Evolutionary conservation across 2,329 filamentous ascomycete species (phyloP).

Genomic region (Botrytis fragariae): DNA sequence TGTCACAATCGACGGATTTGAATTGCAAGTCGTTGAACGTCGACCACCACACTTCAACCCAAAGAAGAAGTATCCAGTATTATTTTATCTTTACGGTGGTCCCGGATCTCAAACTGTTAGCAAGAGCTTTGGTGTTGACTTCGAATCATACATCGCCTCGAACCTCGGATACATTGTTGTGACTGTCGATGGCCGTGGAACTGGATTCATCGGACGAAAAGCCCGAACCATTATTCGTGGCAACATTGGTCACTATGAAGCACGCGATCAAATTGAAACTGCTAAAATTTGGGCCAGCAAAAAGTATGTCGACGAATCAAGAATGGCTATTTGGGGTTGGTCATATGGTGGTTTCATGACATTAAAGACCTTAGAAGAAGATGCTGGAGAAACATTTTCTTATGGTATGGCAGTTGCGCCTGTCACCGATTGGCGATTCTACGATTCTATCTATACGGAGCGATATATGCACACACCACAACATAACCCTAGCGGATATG

Average conservation of each 20-base stretch:
- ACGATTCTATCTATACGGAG: conserved; percentile 92
- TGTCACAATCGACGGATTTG: conserved; percentile 77
- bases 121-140: conserved; percentile 80
- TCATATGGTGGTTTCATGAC: conserved; percentile 95
- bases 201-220: conserved; percentile 83
- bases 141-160: conserved; percentile 84
- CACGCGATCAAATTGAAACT: conserved; percentile 85
- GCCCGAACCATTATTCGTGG: conserved; percentile 79
- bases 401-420: conserved; percentile 98
- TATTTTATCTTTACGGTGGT: conserved; percentile 93
- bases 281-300: conserved; percentile 81
- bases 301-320: conserved; percentile 75
- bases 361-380: conserved; percentile 88
- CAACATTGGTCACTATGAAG: conserved; percentile 81
- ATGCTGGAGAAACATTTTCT: conserved; percentile 84
- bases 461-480: conserved; percentile 96
- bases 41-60: conserved; percentile 85
- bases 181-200: conserved; percentile 90
- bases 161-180: conserved; percentile 89
- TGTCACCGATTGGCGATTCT: conserved; percentile 97
- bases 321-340: conserved; percentile 97
- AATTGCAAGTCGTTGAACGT: conserved; percentile 74
- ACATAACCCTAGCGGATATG: conserved; percentile 75
- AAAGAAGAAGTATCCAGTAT: conserved; percentile 83
- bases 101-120: conserved; percentile 88